A percentile compares a stretch with the other conserved stretches of the same genome.
phyloP scores from a whole-genome alignment of 2,329 filamentous ascomycete species.

The Stagonosporopsis cucurbitacearum region DNA sequence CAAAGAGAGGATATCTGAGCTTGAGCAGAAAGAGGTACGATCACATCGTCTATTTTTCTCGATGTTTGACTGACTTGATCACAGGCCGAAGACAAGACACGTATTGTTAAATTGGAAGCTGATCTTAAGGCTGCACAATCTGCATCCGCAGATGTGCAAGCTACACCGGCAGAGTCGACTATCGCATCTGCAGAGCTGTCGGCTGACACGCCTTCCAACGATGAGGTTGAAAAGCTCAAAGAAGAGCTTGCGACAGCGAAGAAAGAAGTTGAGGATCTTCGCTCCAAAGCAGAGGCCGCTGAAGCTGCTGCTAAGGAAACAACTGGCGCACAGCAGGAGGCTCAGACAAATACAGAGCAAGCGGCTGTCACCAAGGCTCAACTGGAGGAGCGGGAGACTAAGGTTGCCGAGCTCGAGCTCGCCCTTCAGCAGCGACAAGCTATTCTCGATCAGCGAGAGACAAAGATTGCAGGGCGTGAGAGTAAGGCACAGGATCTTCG shows the following conservation, averaged over 20 bases:
- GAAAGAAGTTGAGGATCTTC: slow-evolving; percentile 55
- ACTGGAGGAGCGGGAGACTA: slow-evolving; percentile 35
- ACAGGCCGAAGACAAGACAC: slow-evolving; percentile 50
- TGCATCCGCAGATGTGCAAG: slow-evolving; percentile 22
- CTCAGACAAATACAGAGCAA: slow-evolving; percentile 58
- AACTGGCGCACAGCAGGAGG: slow-evolving; percentile 15
- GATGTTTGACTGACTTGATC: slow-evolving; percentile 20
- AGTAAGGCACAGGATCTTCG: slow-evolving; percentile 39
- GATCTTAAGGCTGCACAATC: slow-evolving; percentile 42
- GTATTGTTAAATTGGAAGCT: slow-evolving; percentile 43
- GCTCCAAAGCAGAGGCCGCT: slow-evolving; percentile 43
- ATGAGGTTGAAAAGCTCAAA: slow-evolving; percentile 31
- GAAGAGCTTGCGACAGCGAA: slow-evolving; percentile 54
- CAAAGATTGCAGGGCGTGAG: slow-evolving; percentile 26
- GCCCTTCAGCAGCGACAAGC: slow-evolving; percentile 47
- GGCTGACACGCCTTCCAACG: slow-evolving; percentile 6
- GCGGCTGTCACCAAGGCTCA: slow-evolving; percentile 47
- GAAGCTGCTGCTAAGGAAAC: slow-evolving; percentile 17
- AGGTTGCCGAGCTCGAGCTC: slow-evolving; percentile 50
- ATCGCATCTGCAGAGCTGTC: slow-evolving; percentile 8
- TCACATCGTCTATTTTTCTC: neutral
- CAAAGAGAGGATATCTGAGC: slow-evolving; percentile 68
- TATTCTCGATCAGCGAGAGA: slow-evolving; percentile 25
- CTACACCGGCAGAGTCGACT: slow-evolving; percentile 20
- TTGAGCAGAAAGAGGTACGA: slow-evolving; percentile 64